These are phyloP conservation scores for Zygosaccharomyces pseudobailii DNA, from an alignment of 1,139 yeast species.

Conservation along the genomic window DNA sequence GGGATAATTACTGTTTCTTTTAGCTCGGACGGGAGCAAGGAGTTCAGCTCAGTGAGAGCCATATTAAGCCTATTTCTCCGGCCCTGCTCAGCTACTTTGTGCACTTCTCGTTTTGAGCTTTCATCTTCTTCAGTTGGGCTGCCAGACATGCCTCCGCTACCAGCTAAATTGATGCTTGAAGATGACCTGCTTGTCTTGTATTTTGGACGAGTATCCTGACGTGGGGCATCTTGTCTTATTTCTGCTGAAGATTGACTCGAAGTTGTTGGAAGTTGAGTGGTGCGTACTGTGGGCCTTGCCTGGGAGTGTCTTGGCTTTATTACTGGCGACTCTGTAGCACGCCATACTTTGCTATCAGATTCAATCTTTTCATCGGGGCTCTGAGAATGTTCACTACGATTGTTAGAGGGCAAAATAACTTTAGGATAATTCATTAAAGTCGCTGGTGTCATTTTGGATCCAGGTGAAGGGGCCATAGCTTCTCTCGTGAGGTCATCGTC, in stretches of 20 bases:
- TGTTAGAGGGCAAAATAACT: slow-evolving; percentile 28
- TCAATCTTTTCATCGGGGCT: slow-evolving; percentile 8
- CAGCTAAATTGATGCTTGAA: slow-evolving; percentile 5
- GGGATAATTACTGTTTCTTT: slow-evolving; percentile 59
- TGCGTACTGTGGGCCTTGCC: slow-evolving; percentile 7
- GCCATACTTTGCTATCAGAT: slow-evolving; percentile 11
- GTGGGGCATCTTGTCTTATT: neutral
- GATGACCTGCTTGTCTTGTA: slow-evolving; percentile 5
- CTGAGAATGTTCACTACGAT: slow-evolving; percentile 8
- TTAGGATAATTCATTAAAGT: slow-evolving; percentile 23
- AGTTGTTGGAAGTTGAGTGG: slow-evolving; percentile 3
- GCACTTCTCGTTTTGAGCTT: slow-evolving; percentile 62
- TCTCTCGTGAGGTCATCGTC: slow-evolving; percentile 15
- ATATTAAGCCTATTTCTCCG: slow-evolving; percentile 85
- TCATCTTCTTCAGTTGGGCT: slow-evolving; percentile 13
- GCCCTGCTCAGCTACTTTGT: slow-evolving; percentile 94
- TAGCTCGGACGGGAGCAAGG: slow-evolving; percentile 59
- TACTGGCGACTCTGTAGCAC: slow-evolving; percentile 32
- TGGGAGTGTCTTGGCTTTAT: slow-evolving; percentile 21
- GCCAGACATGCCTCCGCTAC: slow-evolving; percentile 3
- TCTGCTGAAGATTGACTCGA: slow-evolving; percentile 1
- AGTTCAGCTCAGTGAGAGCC: slow-evolving; percentile 72
- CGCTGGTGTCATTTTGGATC: slow-evolving; percentile 16
- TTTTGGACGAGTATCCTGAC: slow-evolving; percentile 1
- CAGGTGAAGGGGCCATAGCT: slow-evolving; percentile 11